These are phyloP conservation scores for Maudiozyma barnettii DNA, from an alignment of 805 yeast genomes.

Conservation along the genomic window DNA sequence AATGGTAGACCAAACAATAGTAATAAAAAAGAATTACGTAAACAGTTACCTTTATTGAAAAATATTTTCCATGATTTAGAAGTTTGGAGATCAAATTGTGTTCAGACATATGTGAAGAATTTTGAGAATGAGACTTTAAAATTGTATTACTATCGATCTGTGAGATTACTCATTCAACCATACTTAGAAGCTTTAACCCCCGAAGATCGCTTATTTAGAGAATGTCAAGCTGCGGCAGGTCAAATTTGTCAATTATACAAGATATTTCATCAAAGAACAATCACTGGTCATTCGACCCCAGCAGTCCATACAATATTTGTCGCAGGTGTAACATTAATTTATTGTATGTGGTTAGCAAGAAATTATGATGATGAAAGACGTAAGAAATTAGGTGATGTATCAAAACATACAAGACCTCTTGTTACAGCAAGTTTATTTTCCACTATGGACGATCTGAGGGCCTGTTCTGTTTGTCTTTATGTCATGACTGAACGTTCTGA, in stretches of 20 bases:
- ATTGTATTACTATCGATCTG: constrained; percentile 50
- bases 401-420: constrained; percentile 51
- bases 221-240: constrained; percentile 66
- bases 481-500: constrained; percentile 59
- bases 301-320: constrained; percentile 60
- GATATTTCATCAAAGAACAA: constrained; percentile 53
- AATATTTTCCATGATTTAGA: constrained; percentile 45
- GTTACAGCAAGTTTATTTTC: constrained; percentile 45
- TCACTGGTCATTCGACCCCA: constrained; percentile 53
- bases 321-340: constrained; percentile 59
- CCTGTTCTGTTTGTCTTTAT: constrained; percentile 54
- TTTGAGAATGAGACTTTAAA: constrained; percentile 52
- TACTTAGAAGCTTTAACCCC: constrained; percentile 54
- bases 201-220: constrained; percentile 48
- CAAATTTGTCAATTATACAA: constrained; percentile 57
- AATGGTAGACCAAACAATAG: constrained; percentile 1
- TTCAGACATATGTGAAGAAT: constrained; percentile 30
- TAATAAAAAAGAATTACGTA: constrained; percentile 14
- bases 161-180: constrained; percentile 53
- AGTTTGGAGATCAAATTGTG: constrained; percentile 43
- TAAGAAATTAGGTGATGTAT: constrained; percentile 44
- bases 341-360: constrained; percentile 58
- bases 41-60: constrained; percentile 45
- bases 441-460: constrained; percentile 53
- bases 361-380: constrained; percentile 51